Evolutionary conservation across 345 rosid species (phyloP), one percentile per base, ranked within the genome.

Genomic region (Aurinia saxatilis): DNA sequence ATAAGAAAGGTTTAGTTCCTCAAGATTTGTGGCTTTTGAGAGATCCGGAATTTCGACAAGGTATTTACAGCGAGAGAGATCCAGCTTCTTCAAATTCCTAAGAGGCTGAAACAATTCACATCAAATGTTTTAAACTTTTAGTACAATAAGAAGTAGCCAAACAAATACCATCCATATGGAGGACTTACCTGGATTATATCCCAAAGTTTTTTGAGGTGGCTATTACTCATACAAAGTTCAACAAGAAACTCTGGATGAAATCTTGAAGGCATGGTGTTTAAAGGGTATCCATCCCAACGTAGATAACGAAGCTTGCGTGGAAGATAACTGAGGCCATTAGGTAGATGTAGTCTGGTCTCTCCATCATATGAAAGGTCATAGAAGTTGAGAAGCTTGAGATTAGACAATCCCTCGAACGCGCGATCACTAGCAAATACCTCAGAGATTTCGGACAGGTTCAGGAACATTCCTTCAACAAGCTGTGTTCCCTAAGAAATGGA

Each of bases 181-280:
- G 44, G 16, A 17, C 29, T 48, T 61, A 78, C 79, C 57, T 9
- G 52, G 1, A 35, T 44, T 21, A 60, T 66, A 35, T 47, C 33
- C 82, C 80, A 72, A 29, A 75, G 73, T 14, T 53, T 40, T 49
- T 72, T 12, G 34, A 79, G 57, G 13, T 19, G 2, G 33, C 82
- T 73, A n/a, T 31, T 21, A 29, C 54, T 25, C 58, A 75, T 21
- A 41, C 50, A 13, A 57, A 75, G 66, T 53, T 49, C 73, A 57
- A 70, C 66, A 52, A 79, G 75, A 12, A 33, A 68, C 15, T 72
- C 55, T 0, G 47, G 50, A 56, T 30, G 34, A 47, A 75, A 69
- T 9, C 47, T 55, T 18, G 76, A 57, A 55, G 78, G 76, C 72
- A 79, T 18, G 21, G 72, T 35, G 52, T 53, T 62, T 9, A 55